Conservation (phyloP, 108 stramenopile genomes). For the Cyclotella choctawhatcheeana region DNA sequence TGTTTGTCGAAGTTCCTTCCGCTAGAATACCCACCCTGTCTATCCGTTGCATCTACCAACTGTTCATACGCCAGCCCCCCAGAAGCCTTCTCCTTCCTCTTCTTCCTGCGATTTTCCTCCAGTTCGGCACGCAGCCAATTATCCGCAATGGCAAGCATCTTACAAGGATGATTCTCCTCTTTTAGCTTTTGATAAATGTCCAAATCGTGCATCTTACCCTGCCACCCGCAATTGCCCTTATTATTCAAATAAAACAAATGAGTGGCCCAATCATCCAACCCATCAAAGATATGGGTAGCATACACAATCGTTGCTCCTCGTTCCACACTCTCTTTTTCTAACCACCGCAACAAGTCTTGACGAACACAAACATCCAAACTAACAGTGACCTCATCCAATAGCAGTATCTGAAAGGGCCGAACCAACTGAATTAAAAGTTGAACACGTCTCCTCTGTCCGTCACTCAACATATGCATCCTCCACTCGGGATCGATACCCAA, state of each 20-base stretch:
- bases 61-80: conserved; percentile 57
- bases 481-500: conserved; percentile 96
- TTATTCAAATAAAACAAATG: conserved; percentile 78
- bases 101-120: conserved; percentile 57
- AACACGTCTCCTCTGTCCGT: conserved; percentile 95
- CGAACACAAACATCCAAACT: conserved; percentile 96
- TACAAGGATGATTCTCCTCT: conserved; percentile 73
- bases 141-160: conserved; percentile 87
- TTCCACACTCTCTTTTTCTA: conserved; percentile 90
- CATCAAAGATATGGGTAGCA: conserved; percentile 99
- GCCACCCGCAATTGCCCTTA: conserved; percentile 81
- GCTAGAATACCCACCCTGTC: conserved; percentile 85
- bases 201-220: conserved; percentile 79
- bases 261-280: conserved; percentile 75
- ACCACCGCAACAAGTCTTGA: conserved; percentile 92
- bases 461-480: conserved; percentile 94
- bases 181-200: conserved; percentile 78
- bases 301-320: conserved; percentile 95
- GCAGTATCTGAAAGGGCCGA: conserved; percentile 92
- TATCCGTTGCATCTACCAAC: conserved; percentile 68
- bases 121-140: conserved; percentile 86
- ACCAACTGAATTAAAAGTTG: conserved; percentile 52
- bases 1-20: conserved; percentile 59
- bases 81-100: conserved; percentile 71
- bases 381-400: conserved; percentile 98